A percentile compares a stretch with the other conserved stretches of the same genome.
phyloP scores from a whole-genome alignment of 768 basidiomycete genomes.

The Russula virescens region DNA sequence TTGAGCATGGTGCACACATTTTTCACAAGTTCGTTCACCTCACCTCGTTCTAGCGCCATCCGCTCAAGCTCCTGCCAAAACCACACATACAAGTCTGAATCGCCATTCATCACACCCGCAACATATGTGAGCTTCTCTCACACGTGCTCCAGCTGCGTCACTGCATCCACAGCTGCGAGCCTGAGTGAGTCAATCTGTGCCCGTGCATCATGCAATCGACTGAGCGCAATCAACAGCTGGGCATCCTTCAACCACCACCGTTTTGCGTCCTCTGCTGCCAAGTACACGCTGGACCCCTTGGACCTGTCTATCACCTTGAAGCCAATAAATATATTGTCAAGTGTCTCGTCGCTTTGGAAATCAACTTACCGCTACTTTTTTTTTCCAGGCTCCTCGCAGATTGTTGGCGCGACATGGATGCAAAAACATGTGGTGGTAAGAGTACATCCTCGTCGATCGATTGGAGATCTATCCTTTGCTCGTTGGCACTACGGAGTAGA shows the following conservation, averaged over 20 bases:
- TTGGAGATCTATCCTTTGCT: neutral
- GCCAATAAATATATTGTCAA: too few species aligned
- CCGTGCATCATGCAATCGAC: constrained; percentile 6
- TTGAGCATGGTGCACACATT: constrained; percentile 13
- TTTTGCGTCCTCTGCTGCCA: neutral
- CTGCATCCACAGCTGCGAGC: constrained; percentile 2
- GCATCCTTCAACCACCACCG: neutral
- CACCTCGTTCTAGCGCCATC: constrained; percentile 4
- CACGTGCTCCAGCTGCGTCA: constrained; percentile 9
- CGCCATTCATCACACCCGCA: neutral
- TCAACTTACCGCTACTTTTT: constrained; percentile 2
- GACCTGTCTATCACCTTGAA: neutral
- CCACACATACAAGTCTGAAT: neutral
- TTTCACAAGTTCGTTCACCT: constrained; percentile 14
- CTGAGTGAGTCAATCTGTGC: constrained; percentile 15
- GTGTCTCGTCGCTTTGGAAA: neutral
- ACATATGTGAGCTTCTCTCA: constrained; percentile 14
- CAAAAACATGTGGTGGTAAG: constrained; percentile 4
- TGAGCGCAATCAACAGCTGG: constrained; percentile 9
- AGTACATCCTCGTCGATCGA: neutral
- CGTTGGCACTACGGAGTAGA: too few species aligned
- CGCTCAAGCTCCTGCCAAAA: constrained; percentile 8
- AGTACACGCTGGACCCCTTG: neutral
- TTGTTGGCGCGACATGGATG: neutral
- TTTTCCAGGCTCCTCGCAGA: neutral